Evolutionary conservation across 1,284 basidiomycete genomes (phyloP), one percentile per base, ranked within the genome.

Genomic region (Flammula alnicola): DNA sequence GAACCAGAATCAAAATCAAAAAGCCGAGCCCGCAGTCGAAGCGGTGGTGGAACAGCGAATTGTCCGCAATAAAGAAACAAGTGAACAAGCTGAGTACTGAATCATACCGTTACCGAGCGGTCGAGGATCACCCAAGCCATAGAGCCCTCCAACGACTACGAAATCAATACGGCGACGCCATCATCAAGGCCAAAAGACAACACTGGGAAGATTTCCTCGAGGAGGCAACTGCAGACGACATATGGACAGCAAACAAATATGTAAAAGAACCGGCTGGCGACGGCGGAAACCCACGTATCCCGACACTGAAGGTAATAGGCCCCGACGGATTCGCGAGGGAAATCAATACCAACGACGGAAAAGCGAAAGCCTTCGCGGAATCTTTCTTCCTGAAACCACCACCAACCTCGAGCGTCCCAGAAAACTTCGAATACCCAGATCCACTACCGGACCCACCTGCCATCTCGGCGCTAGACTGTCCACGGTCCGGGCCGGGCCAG

Each of bases 201-300:
- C 61, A 69, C 47, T 73, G 67, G 69, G 35, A 32, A 3, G 52
- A 61, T 4, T 72, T 51, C 46, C 56, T 71, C 3, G 56, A 60
- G 11, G 49, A 62, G 0, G 53, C 61, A 0, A 47, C 54, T 1
- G 55, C 50, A 3, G 44, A 51, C 1, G 55, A 58, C 1, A 37
- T 72, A 4, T 73, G 53, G 55, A 52, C 25, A 0, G 49, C 45
- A 3, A 53, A 59, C 38, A 37, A 27, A 11, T 59, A 57, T 29
- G 20, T 54, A 29, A 40, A 30, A 12, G 19, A 40, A 1, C 56
- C 51, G 20, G 22, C 39, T 11, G 48, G 49, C 0, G 56, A 59
- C 11, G 59, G 54, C 1, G 50, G 57, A 0, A 38, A 5, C 9
- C 43, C 55, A 1, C 6, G 51, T 1, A 54, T 59, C 5, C 57